Base-by-base conservation (phyloP, 495 filamentous ascomycete genomes). In the Jackrogersella multiformis region DNA sequence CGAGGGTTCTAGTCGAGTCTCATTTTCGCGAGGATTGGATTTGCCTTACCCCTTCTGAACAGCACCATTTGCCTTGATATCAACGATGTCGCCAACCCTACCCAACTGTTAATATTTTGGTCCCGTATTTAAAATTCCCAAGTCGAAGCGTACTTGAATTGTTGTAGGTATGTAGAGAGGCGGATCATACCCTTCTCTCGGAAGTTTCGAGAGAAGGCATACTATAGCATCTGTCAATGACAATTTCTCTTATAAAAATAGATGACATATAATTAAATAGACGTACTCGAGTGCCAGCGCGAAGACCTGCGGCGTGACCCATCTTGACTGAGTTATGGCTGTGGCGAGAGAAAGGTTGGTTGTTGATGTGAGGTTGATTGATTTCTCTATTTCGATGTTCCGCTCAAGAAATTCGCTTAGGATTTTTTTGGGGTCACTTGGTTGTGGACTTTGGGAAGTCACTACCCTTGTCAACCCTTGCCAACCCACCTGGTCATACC, bases 11-110 rank as follows among this genome's bases (percentile, higher is more conserved):
- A 48, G 45, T 28, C 54, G 46, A 39, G 45, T 57, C 56, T 56
- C 51, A 61, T 63, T 36, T 61, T 51, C 36, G 23, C 0, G 30
- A 8, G 48, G 20, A 45, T 45, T 8, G 15, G 42, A 56, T 42
- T 56, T 56, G 74, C 86, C 91, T 88, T 76, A 94, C 90, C 93
- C 94, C 88, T 97, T 97, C 86, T 97, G 94, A 62, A 97, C 93
- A 76, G 94, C 94, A 87, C 93, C 94, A 84, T 97, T 97, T 74
- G 90, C 90, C 83, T 94, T 93, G 79, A 97, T 89, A 77, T 97
- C 94, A 74, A 97, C 94, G 74, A 97, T 96, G 72, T 97, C 94
- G 78, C 94, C 95, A 78, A 99, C 95, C 81, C 92, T 96, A 46
- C 34, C 52, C 38, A 39, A 53, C 56, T 69, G 77, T 82, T 60